Conservation (phyloP, 805 yeast species). For the Millerago galiae region DNA sequence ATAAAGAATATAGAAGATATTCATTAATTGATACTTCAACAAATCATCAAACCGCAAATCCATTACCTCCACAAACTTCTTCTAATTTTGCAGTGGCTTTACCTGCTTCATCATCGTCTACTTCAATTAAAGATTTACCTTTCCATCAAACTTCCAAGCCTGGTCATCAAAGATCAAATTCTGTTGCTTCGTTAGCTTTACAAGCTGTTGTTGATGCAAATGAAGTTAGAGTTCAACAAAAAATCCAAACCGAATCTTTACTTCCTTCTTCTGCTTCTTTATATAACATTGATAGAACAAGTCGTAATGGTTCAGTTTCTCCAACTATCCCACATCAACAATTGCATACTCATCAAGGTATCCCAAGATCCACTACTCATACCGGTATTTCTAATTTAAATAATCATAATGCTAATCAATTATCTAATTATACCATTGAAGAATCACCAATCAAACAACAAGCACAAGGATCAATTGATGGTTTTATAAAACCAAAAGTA, state of each 20-base stretch:
- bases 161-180: constrained; percentile 33
- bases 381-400: constrained; percentile 21
- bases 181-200: constrained; percentile 56
- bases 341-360: constrained; percentile 7
- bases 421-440: constrained; percentile 16
- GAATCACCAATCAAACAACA: constrained; percentile 18
- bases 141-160: constrained; percentile 2
- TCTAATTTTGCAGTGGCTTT: constrained; percentile 51
- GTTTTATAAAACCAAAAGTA: constrained; percentile 20
- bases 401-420: constrained; percentile 6
- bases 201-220: constrained; percentile 72
- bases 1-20: constrained; percentile 29
- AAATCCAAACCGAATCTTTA: constrained; percentile 1
- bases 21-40: constrained; percentile 38
- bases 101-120: constrained; percentile 32
- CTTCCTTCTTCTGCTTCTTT: constrained; percentile 16
- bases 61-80: constrained; percentile 65
- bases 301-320: constrained; percentile 12
- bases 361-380: constrained; percentile 32
- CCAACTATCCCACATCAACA: constrained; percentile 6
- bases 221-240: constrained; percentile 23
- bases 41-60: constrained; percentile 38
- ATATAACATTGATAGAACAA: constrained; percentile 15
- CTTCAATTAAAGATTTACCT: constrained; percentile 17
- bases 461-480: neutral